Conservation (phyloP, 345 rosid species). For the Dimocarpus longan region DNA sequence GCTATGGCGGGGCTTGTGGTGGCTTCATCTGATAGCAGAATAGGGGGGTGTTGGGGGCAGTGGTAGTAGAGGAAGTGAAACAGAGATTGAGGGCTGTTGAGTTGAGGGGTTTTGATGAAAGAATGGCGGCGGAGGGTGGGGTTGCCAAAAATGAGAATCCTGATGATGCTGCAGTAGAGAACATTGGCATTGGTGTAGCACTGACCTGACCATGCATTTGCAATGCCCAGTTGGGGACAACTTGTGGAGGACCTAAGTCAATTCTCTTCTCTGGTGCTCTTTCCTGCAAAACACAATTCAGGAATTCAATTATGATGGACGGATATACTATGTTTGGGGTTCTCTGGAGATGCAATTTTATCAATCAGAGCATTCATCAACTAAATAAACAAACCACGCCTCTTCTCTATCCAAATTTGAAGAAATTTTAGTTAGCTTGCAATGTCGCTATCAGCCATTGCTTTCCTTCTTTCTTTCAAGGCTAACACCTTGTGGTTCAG, state of each 20-base stretch:
- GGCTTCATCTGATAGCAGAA: slow-evolving; percentile 39
- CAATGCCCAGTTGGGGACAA: slow-evolving; percentile 66
- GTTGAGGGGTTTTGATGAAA: slow-evolving; percentile 48
- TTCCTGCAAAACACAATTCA: slow-evolving; percentile 47
- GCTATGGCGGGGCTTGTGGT: slow-evolving; percentile 56
- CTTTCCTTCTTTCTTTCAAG: too few relatives aligned
- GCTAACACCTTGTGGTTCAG: too few relatives aligned
- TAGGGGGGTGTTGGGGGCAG: slow-evolving; percentile 31
- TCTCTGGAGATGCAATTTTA: background rate
- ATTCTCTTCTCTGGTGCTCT: slow-evolving; percentile 46
- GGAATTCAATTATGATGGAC: background rate
- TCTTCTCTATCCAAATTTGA: background rate
- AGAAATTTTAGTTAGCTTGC: too few relatives aligned
- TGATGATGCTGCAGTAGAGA: slow-evolving; percentile 99
- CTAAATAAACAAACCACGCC: background rate
- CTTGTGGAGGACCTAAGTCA: slow-evolving; percentile 46
- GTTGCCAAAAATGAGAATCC: slow-evolving; percentile 87
- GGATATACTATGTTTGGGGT: background rate
- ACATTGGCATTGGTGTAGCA: slow-evolving; percentile 51
- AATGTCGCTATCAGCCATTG: too few relatives aligned
- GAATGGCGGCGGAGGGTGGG: slow-evolving; percentile 55
- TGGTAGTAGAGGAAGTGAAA: slow-evolving; percentile 39
- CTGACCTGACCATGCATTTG: slow-evolving; percentile 63
- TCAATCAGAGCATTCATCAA: background rate
- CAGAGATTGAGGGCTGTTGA: slow-evolving; percentile 40